Base-by-base conservation (phyloP, 805 yeast genomes). In the Wickerhamomyces chaumierensis region DNA sequence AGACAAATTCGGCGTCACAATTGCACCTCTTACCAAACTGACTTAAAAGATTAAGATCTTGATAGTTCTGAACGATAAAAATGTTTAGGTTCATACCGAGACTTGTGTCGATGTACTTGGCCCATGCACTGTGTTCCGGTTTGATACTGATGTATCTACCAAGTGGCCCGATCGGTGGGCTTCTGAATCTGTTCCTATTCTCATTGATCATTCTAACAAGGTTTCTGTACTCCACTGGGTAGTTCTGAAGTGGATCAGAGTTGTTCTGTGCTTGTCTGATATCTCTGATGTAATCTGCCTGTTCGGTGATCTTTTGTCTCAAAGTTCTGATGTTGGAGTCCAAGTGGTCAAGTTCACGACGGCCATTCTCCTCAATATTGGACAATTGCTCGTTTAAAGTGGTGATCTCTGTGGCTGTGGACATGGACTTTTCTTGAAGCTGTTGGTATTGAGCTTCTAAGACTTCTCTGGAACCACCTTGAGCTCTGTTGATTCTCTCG, bases 111-210 rank as follows among this genome's bases (percentile, higher is more conserved):
- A 88, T 52, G 4, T 81, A 56, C 18, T 69, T 69, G 5, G 68
- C 59, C 86, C 86, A 88, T 21, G 62, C 54, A 17, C 65, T 58
- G 48, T 58, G 73, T 8, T 69, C 76, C 2, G 60, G 54, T 49
- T 75, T 81, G 13, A 90, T 62, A 4, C 71, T 63, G 3, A 86
- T 63, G 42, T 61, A 60, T 3, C 65, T 46, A 1, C 95, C 96
- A 2, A 90, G 45, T 0, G 98, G 98, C 0, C 97, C 97, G 15
- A 80, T 56, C 0, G 95, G 94, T 28, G 51, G 51, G 2, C 56
- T 48, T 15, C 65, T 66, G 66, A 72, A 78, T 14, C 57, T 48
- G 0, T 46, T 35, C 13, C 61, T 61, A 5, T 25, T 25, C 5
- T 7, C 29, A 2, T 53, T 47, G 4, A 51, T 39, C 0, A 40